Evolutionary conservation across 83 land plant genomes (phyloP).

Genomic region (Picea engelmannii): DNA sequence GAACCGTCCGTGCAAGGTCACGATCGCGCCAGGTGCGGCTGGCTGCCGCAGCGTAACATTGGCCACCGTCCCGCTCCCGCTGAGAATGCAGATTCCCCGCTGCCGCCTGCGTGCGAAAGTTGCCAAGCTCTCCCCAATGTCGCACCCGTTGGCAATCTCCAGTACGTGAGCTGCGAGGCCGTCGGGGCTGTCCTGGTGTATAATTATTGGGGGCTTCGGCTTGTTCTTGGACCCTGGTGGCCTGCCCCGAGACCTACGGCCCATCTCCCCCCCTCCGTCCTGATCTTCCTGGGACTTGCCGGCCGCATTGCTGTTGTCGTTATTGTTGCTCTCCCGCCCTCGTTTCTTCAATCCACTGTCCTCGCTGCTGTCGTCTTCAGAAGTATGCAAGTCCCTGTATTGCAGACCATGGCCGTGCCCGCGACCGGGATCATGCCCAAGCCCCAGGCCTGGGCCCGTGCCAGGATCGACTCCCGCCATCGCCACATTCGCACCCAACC

Average conservation of each 20-base stretch:
- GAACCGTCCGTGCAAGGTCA: conserved; percentile 43
- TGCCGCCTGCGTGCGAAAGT: conserved; percentile 7
- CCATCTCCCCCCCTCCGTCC: too few species aligned
- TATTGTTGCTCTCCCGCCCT: too few species aligned
- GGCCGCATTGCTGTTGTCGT: too few species aligned
- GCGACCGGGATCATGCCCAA: too few species aligned
- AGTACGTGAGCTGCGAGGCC: conserved; percentile 10
- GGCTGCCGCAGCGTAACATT: conserved; percentile 44
- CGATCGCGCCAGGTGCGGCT: conserved; percentile 25
- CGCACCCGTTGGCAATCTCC: conserved; percentile 18
- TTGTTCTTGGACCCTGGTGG: conserved; percentile 15
- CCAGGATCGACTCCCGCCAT: too few species aligned
- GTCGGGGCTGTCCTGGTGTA: conserved; percentile 9
- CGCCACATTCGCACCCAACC: too few species aligned
- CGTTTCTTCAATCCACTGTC: too few species aligned
- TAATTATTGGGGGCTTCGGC: conserved; percentile 13
- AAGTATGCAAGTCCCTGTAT: too few species aligned
- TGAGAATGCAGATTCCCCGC: conserved; percentile 20
- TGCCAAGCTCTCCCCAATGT: conserved; percentile 10
- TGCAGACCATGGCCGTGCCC: too few species aligned
- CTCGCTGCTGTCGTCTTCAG: too few species aligned
- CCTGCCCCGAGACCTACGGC: conserved; percentile 5
- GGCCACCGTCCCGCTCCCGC: conserved; percentile 37
- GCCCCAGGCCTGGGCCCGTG: too few species aligned
- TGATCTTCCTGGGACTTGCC: too few species aligned